Evolutionary conservation across 2,329 filamentous ascomycete species (phyloP).

Genomic region (Tolypocladium paradoxum): DNA sequence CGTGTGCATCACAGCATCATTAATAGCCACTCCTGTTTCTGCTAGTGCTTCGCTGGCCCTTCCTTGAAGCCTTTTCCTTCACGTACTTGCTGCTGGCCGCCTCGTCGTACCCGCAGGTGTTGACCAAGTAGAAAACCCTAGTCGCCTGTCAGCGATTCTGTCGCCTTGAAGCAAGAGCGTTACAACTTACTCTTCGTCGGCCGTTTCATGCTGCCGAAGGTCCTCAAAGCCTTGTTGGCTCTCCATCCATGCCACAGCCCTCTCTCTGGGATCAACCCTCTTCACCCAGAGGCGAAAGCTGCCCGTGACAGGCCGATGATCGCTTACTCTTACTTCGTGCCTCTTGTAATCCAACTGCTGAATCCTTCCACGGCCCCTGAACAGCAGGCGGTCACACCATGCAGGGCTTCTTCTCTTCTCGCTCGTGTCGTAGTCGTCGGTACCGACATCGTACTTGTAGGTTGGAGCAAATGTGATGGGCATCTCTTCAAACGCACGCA

Average conservation of each 20-base stretch:
- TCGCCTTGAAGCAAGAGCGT: not conserved
- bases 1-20: conserved; percentile 1
- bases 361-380: conserved; percentile 68
- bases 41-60: conserved; percentile 14
- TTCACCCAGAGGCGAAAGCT: conserved; percentile 77
- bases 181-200: conserved; percentile 63
- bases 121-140: conserved; percentile 40
- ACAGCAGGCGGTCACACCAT: conserved; percentile 94
- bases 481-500: conserved; percentile 82
- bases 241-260: conserved; percentile 57
- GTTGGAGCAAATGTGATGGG: conserved; percentile 90
- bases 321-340: conserved; percentile 83
- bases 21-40: conserved; percentile 7
- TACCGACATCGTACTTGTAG: conserved; percentile 97
- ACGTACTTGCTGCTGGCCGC: conserved; percentile 38
- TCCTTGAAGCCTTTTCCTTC: conserved; percentile 25
- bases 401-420: conserved; percentile 92
- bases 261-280: conserved; percentile 58
- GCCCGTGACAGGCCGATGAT: conserved; percentile 87
- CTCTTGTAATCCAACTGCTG: conserved; percentile 80
- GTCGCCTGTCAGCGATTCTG: conserved; percentile 10
- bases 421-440: conserved; percentile 84
- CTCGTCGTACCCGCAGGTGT: conserved; percentile 42
- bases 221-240: conserved; percentile 66
- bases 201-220: conserved; percentile 56